A percentile compares a stretch with the other conserved stretches of the same genome.
Conservation (phyloP, 768 basidiomycete species). For the Xanthoconium purpureum region DNA sequence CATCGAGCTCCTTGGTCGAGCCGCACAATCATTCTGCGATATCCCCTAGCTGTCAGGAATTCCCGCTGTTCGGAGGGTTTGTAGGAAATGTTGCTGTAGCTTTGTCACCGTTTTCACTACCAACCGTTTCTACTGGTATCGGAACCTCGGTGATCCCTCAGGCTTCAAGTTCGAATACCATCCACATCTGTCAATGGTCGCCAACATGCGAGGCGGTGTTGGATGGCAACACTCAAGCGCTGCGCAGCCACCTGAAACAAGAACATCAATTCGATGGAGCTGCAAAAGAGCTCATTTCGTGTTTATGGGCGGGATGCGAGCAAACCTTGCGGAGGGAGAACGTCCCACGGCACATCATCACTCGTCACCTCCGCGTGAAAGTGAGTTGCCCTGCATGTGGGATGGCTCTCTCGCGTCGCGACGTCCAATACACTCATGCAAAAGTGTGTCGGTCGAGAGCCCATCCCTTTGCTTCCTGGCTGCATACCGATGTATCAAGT, state of each 20-base stretch:
- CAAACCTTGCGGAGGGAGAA: constrained; percentile 13
- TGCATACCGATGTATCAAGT: not conserved
- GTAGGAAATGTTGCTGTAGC: not conserved
- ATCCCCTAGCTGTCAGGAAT: not conserved
- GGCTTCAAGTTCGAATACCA: not conserved
- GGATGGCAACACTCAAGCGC: not conserved
- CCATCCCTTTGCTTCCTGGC: not conserved
- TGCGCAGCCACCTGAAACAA: not conserved
- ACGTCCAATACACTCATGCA: constrained; percentile 16
- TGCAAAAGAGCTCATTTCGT: not conserved
- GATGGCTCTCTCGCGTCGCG: constrained; percentile 14
- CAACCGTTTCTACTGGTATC: not conserved
- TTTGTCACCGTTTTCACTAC: not conserved
- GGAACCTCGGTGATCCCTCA: not conserved
- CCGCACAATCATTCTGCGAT: not conserved
- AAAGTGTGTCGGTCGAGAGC: constrained; percentile 7
- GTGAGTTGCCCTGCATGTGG: constrained; percentile 13
- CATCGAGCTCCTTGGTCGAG: not conserved
- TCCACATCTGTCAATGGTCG: not conserved
- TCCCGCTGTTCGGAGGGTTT: not conserved
- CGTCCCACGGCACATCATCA: constrained; percentile 17
- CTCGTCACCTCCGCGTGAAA: constrained; percentile 13
- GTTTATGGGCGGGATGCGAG: constrained; percentile 12
- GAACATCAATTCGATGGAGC: not conserved
- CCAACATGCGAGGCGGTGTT: not conserved